phyloP scores from a whole-genome alignment of 306 rosid species.

The Calophaca sinica region DNA sequence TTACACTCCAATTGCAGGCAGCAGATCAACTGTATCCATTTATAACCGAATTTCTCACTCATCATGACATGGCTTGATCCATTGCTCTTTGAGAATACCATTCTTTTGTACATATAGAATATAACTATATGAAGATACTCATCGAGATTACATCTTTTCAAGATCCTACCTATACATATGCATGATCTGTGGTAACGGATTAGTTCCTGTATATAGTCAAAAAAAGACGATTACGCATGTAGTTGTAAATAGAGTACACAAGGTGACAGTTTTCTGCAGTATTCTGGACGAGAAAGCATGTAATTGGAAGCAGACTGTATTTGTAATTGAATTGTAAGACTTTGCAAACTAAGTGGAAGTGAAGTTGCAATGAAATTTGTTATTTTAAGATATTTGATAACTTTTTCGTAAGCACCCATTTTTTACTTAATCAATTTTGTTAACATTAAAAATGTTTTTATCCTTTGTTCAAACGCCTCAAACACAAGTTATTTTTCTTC shows the following conservation, averaged over 20 bases:
- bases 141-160: conserved; percentile 23
- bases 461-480: not conserved
- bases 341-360: not conserved
- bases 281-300: not conserved
- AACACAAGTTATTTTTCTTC: not conserved
- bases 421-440: not conserved
- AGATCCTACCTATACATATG: conserved; percentile 25
- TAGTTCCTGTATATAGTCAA: conserved; percentile 29
- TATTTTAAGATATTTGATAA: not conserved
- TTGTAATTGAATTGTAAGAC: conserved; percentile 14
- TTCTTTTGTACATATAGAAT: conserved; percentile 40
- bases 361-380: conserved; percentile 14
- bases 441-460: not conserved
- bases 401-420: not conserved
- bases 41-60: conserved; percentile 70
- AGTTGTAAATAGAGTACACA: conserved; percentile 28
- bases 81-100: conserved; percentile 32
- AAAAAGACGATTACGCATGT: not conserved
- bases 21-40: conserved; percentile 74
- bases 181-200: not conserved
- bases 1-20: conserved; percentile 66
- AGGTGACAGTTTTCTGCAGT: not conserved
- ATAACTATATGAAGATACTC: conserved; percentile 38
- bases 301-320: not conserved
- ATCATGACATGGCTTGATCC: conserved; percentile 65